Conservation (phyloP, 176 grass and related monocot genomes). For the Carex kokanica region DNA sequence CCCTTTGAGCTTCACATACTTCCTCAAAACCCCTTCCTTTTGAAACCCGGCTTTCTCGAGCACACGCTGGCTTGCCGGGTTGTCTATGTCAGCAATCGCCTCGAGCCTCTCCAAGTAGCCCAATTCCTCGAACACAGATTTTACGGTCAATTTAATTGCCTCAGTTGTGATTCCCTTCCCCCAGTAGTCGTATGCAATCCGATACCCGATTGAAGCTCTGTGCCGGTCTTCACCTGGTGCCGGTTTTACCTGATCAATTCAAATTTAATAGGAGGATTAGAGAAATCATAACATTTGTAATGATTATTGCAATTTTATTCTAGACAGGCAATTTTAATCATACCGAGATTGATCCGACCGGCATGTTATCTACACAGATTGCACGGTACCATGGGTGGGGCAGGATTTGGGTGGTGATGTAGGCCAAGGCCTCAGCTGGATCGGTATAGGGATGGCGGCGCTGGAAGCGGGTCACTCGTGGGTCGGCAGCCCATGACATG, state of each 20-base stretch:
- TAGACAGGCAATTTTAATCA: background rate
- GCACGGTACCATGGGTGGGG: conserved; percentile 73
- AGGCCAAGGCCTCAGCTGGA: conserved; percentile 43
- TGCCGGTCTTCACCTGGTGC: background rate
- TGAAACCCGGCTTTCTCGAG: conserved; percentile 85
- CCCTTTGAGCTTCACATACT: conserved; percentile 56
- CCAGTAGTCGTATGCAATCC: conserved; percentile 51
- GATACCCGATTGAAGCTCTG: conserved; percentile 68
- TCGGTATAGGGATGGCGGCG: conserved; percentile 43
- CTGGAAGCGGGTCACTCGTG: conserved; percentile 56
- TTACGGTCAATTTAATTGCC: conserved; percentile 28
- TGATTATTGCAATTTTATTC: too few relatives aligned
- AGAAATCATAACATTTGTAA: background rate
- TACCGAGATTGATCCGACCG: conserved; percentile 59
- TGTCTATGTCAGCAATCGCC: conserved; percentile 63
- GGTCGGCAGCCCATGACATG: conserved; percentile 66
- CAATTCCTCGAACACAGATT: conserved; percentile 37
- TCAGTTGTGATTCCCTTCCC: conserved; percentile 47
- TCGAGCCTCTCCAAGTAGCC: conserved; percentile 50
- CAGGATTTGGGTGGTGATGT: conserved; percentile 56
- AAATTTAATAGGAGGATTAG: background rate
- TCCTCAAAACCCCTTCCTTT: conserved; percentile 47
- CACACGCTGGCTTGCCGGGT: conserved; percentile 69
- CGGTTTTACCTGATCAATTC: conserved; percentile 12
- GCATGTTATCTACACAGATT: conserved; percentile 39